These are phyloP conservation scores for Alisma plantagoaquatica DNA, from an alignment of 106 monocot genomes.

Conservation along the genomic window DNA sequence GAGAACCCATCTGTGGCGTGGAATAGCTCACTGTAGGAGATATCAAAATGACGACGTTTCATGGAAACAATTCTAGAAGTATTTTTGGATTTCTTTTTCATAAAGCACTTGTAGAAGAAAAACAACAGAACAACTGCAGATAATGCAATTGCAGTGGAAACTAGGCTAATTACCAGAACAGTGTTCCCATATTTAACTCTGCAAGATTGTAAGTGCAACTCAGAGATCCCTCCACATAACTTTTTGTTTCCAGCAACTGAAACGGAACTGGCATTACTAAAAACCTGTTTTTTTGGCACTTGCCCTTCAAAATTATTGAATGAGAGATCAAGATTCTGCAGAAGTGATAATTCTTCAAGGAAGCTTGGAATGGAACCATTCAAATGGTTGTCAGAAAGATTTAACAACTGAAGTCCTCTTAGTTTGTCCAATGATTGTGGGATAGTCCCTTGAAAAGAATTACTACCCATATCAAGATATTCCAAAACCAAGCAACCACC, in stretches of 20 bases:
- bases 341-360: neutral
- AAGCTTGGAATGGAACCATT: conserved; percentile 3
- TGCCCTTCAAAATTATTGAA: conserved; percentile 19
- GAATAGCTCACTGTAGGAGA: neutral
- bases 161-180: neutral
- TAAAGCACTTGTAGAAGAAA: neutral
- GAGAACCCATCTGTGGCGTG: conserved; percentile 7
- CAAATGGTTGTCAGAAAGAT: conserved; percentile 16
- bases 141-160: neutral
- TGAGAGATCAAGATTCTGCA: conserved; percentile 11
- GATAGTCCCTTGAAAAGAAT: conserved; percentile 12
- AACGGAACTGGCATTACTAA: neutral
- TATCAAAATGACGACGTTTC: neutral
- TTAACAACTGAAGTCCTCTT: neutral
- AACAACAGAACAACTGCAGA: neutral
- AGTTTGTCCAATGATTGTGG: neutral
- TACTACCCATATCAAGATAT: conserved; percentile 6
- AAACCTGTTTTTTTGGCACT: conserved; percentile 6
- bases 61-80: too few species aligned
- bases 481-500: neutral
- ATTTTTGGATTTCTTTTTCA: neutral
- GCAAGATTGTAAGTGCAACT: conserved; percentile 3
- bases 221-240: conserved; percentile 9
- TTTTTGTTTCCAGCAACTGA: conserved; percentile 12
- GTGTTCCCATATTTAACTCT: neutral